Evolutionary conservation across 1,139 yeast genomes (phyloP).

Genomic region (Barnettozyma hawaiiensis): DNA sequence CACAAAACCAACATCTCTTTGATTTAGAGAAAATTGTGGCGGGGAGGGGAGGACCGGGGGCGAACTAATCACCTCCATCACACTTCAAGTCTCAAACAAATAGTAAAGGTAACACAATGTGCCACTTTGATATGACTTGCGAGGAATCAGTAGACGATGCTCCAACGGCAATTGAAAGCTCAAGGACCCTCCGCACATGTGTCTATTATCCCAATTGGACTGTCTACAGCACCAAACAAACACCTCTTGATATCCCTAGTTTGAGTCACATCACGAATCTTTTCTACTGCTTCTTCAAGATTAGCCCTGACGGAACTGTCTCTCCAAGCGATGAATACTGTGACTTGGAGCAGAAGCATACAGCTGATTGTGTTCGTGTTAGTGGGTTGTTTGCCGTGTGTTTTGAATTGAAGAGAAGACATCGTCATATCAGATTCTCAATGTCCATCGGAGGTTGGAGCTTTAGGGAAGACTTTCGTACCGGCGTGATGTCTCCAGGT

Average conservation of each 20-base stretch:
- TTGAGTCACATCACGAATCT: constrained; percentile 53
- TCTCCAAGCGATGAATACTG: constrained; percentile 62
- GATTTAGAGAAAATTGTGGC: background rate
- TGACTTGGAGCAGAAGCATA: constrained; percentile 43
- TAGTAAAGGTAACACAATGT: too few relatives aligned
- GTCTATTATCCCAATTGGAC: constrained; percentile 64
- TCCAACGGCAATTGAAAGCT: background rate
- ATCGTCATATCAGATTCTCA: constrained; percentile 50
- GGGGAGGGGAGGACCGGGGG: too few relatives aligned
- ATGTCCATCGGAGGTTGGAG: constrained; percentile 93
- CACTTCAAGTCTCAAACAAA: too few relatives aligned
- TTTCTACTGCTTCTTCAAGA: constrained; percentile 69
- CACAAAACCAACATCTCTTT: too few relatives aligned
- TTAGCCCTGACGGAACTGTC: constrained; percentile 52
- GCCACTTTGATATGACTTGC: background rate
- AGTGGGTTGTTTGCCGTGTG: constrained; percentile 20
- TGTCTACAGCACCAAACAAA: constrained; percentile 53
- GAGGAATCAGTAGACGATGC: background rate
- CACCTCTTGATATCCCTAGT: constrained; percentile 59
- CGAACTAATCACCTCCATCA: too few relatives aligned
- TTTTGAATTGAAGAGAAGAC: constrained; percentile 23
- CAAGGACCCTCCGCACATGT: constrained; percentile 24
- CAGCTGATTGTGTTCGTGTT: background rate
- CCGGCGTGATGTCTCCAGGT: constrained; percentile 38
- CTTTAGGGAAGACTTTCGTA: constrained; percentile 46